A percentile compares a stretch with the other conserved stretches of the same genome.
Conservation (phyloP, 2,329 filamentous ascomycete species). For the Zasmidium cellare region DNA sequence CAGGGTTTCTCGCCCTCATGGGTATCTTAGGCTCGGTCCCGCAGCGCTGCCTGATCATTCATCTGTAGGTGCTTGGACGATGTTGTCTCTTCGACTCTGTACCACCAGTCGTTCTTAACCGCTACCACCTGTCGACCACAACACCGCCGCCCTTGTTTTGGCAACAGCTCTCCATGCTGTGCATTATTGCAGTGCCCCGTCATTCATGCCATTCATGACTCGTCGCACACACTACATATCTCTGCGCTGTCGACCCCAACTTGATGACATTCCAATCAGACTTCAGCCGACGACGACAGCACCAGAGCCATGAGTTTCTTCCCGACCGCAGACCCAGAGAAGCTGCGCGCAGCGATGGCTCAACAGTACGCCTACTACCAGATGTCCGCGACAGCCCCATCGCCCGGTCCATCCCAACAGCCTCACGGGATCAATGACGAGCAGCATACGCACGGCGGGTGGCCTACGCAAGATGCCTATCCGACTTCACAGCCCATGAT, state of each 20-base stretch:
- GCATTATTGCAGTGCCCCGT: slow-evolving; percentile 8
- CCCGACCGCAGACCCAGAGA: slow-evolving; percentile 13
- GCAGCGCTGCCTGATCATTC: slow-evolving; percentile 16
- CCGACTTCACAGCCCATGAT: slow-evolving; percentile 15
- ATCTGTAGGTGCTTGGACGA: slow-evolving; percentile 10
- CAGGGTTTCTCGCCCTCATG: slow-evolving; percentile 4
- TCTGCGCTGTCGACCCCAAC: background rate
- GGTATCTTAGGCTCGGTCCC: slow-evolving; percentile 16
- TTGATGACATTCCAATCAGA: background rate
- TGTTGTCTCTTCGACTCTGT: slow-evolving; percentile 15
- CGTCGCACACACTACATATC: slow-evolving; percentile 12
- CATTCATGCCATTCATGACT: slow-evolving; percentile 10
- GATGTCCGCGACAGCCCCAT: background rate
- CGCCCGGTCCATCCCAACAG: slow-evolving; percentile 1
- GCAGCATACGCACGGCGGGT: slow-evolving; percentile 1
- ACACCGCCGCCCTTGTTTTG: slow-evolving; percentile 20
- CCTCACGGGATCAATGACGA: slow-evolving; percentile 3
- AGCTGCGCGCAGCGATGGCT: slow-evolving; percentile 10
- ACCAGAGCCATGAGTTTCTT: slow-evolving; percentile 20
- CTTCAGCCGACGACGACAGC: background rate
- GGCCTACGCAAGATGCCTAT: slow-evolving; percentile 11
- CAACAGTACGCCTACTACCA: slow-evolving; percentile 14
- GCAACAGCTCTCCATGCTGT: slow-evolving; percentile 13
- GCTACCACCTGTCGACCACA: slow-evolving; percentile 12
- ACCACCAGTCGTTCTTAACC: slow-evolving; percentile 14